phyloP scores from a whole-genome alignment of 176 grass and related monocot genomes.

The Thalia dealbata region DNA sequence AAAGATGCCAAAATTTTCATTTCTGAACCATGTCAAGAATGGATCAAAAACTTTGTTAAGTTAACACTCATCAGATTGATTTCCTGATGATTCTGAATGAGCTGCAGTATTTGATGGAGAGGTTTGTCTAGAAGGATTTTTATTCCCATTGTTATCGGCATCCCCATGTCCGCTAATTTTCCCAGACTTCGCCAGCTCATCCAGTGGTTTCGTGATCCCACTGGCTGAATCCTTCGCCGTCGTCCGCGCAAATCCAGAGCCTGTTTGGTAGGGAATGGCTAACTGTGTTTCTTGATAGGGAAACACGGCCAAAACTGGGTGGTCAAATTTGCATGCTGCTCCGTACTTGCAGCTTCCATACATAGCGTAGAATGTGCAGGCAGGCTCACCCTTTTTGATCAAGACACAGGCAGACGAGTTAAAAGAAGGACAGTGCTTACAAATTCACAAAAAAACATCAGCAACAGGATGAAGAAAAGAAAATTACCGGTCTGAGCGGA shows the following conservation, averaged over 20 bases:
- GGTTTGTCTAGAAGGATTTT: neutral
- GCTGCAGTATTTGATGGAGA: neutral
- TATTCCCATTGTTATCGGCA: neutral
- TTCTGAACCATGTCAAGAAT: too few species aligned
- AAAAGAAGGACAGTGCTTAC: neutral
- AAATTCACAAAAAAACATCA: neutral
- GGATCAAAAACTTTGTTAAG: too few species aligned
- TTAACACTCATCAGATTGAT: too few species aligned
- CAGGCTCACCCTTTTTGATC: conserved; percentile 25
- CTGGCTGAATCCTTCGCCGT: neutral
- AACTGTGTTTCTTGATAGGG: conserved; percentile 22
- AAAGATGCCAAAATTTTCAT: too few species aligned
- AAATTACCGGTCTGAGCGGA: conserved; percentile 37
- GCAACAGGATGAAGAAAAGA: neutral
- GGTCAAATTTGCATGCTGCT: conserved; percentile 36
- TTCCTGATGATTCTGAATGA: neutral
- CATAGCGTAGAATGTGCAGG: conserved; percentile 23
- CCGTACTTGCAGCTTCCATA: conserved; percentile 39
- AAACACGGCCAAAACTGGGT: conserved; percentile 21
- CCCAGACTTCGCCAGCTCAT: conserved; percentile 5
- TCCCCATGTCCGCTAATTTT: neutral
- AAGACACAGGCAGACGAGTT: conserved; percentile 2
- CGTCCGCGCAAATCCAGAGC: conserved; percentile 10
- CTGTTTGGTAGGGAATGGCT: conserved; percentile 19
- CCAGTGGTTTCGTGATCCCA: neutral